phyloP scores from a whole-genome alignment of 2,329 filamentous ascomycete species.

The Dothideomycetidae sp. region DNA sequence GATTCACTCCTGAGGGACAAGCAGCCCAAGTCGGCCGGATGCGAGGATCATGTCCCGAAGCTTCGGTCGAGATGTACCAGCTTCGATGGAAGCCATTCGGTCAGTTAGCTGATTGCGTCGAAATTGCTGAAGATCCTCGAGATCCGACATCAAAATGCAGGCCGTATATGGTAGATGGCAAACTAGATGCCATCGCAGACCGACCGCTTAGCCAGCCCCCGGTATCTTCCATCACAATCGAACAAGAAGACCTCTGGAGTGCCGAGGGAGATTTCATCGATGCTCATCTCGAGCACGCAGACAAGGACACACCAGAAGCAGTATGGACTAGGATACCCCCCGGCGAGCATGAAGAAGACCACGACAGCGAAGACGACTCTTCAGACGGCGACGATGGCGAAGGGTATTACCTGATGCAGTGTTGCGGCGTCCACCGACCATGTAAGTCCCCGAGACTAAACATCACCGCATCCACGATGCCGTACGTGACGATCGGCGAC shows the following conservation, averaged over 20 bases:
- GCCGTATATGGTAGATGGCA: not conserved
- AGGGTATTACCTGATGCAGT: not conserved
- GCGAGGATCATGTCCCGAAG: not conserved
- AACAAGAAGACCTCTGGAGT: not conserved
- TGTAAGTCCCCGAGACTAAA: not conserved
- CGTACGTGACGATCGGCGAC: not conserved
- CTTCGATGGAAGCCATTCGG: not conserved
- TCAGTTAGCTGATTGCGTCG: not conserved
- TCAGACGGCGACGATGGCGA: not conserved
- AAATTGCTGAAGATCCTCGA: not conserved
- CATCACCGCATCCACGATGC: not conserved
- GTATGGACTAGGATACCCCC: not conserved
- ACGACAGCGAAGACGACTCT: not conserved
- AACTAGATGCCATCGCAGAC: not conserved
- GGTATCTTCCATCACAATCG: not conserved
- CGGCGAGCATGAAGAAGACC: not conserved
- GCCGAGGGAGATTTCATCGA: not conserved
- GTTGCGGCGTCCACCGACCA: not conserved
- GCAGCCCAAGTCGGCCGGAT: too few species aligned
- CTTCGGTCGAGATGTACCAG: not conserved
- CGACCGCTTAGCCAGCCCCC: not conserved
- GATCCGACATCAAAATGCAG: not conserved
- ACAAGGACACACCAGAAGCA: not conserved
- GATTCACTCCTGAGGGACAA: too few species aligned
- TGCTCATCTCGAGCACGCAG: not conserved